Conservation (phyloP, 2,329 filamentous ascomycete genomes). For the Colletotrichum trifolii region DNA sequence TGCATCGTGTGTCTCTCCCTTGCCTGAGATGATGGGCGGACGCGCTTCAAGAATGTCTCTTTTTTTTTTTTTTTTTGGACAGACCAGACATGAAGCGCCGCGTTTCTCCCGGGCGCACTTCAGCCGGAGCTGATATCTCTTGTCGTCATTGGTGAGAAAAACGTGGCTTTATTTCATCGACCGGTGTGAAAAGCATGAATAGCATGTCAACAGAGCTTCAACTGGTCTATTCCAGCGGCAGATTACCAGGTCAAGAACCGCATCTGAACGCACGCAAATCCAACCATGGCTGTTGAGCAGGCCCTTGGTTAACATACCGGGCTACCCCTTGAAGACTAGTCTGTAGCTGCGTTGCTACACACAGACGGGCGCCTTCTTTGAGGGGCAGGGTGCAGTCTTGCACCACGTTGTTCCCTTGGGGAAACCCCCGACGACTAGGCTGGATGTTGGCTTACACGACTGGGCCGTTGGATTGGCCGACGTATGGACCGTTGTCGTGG, state of each 20-base stretch:
- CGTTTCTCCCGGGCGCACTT: constrained; percentile 8
- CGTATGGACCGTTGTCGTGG: not conserved
- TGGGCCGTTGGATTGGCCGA: constrained; percentile 12
- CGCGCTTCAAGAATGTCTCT: constrained; percentile 18
- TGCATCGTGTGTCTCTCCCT: constrained; percentile 22
- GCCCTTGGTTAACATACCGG: constrained; percentile 21
- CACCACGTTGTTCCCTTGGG: constrained; percentile 2
- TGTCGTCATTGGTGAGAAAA: constrained; percentile 1
- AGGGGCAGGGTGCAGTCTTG: constrained; percentile 23
- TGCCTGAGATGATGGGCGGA: constrained; percentile 9
- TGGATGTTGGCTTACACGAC: not conserved
- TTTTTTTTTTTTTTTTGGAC: constrained; percentile 9
- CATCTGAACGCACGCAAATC: constrained; percentile 25
- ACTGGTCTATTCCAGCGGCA: constrained; percentile 20
- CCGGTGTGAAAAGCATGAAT: not conserved
- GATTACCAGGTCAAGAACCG: constrained; percentile 15
- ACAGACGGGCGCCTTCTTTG: constrained; percentile 27
- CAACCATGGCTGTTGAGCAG: constrained; percentile 9
- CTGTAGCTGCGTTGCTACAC: constrained; percentile 16
- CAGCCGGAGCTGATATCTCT: constrained; percentile 3
- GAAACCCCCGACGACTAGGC: constrained; percentile 24
- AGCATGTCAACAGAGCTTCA: not conserved
- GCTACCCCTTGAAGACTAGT: constrained; percentile 33
- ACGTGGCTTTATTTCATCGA: constrained; percentile 24
- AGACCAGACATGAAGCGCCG: not conserved